Conservation (phyloP, 2,329 filamentous ascomycete species). For the Xylariaceae sp. region DNA sequence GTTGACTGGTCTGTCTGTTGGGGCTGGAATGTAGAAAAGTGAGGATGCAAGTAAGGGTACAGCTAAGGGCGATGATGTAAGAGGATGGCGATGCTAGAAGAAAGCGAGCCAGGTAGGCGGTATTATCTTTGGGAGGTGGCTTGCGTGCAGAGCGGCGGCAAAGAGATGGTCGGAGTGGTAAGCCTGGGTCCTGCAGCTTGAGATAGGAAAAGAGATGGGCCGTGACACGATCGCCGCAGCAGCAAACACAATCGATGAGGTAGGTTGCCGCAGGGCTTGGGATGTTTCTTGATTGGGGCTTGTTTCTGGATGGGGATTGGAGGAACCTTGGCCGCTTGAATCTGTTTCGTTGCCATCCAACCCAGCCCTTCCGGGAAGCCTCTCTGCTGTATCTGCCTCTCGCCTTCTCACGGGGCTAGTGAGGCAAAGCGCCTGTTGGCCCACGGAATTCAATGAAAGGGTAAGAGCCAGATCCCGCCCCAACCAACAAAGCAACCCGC, state of each 20-base stretch:
- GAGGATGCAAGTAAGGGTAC: neutral
- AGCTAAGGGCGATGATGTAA: neutral
- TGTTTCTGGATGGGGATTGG: constrained; percentile 25
- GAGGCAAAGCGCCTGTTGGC: neutral
- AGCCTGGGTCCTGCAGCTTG: constrained; percentile 14
- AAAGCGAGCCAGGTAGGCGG: constrained; percentile 1
- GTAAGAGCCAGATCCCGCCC: constrained; percentile 9
- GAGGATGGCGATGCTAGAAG: constrained; percentile 4
- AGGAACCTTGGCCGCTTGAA: constrained; percentile 28
- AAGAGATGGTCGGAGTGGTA: constrained; percentile 9
- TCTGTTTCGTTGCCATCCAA: constrained; percentile 17
- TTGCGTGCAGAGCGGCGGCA: constrained; percentile 21
- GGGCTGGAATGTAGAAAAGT: neutral
- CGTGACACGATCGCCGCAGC: constrained; percentile 22
- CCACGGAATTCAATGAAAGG: constrained; percentile 9
- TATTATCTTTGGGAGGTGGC: constrained; percentile 25
- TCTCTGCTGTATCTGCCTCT: neutral
- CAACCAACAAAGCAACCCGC: constrained; percentile 11
- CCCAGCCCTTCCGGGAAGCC: constrained; percentile 4
- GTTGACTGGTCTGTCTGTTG: neutral
- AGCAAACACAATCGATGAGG: constrained; percentile 26
- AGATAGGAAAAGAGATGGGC: constrained; percentile 10
- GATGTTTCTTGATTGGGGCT: constrained; percentile 17
- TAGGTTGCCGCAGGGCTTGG: constrained; percentile 19
- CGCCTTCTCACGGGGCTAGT: neutral